Percentiles rank a stretch among this genome's conserved stretches.
Evolutionary conservation across 805 yeast species (phyloP).

Genomic region (Kregervanrija delftensis): DNA sequence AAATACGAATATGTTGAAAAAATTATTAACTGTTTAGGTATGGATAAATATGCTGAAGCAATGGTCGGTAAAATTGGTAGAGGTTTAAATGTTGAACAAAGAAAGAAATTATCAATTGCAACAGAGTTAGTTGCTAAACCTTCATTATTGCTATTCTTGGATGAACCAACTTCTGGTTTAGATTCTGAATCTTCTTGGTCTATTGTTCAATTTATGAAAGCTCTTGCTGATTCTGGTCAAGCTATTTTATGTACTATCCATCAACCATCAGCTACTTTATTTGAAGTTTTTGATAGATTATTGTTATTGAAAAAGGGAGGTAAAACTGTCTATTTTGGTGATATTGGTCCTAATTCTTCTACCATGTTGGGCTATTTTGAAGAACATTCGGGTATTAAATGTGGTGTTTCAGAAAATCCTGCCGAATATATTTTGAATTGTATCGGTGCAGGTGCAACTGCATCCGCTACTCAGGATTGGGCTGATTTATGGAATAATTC

Average conservation of each 20-base stretch:
- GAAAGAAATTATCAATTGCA: slow-evolving; percentile 47
- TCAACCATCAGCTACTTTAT: slow-evolving; percentile 42
- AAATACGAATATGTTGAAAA: slow-evolving; percentile 38
- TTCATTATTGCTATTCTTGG: slow-evolving; percentile 43
- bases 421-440: slow-evolving; percentile 70
- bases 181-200: slow-evolving; percentile 56
- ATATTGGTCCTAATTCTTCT: slow-evolving; percentile 39
- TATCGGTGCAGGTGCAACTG: slow-evolving; percentile 80
- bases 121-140: slow-evolving; percentile 52
- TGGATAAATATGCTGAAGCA: slow-evolving; percentile 44
- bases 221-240: slow-evolving; percentile 44
- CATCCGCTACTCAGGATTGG: slow-evolving; percentile 54
- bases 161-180: slow-evolving; percentile 55
- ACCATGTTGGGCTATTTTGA: slow-evolving; percentile 41
- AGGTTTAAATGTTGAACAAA: slow-evolving; percentile 48
- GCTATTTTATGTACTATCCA: slow-evolving; percentile 51
- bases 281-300: slow-evolving; percentile 36
- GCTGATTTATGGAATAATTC: slow-evolving; percentile 51
- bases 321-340: slow-evolving; percentile 46
- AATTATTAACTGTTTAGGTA: slow-evolving; percentile 32
- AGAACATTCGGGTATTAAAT: slow-evolving; percentile 53
- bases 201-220: slow-evolving; percentile 43
- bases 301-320: slow-evolving; percentile 46
- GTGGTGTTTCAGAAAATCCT: slow-evolving; percentile 59
- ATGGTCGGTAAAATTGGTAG: slow-evolving; percentile 38